Percentiles rank a stretch among this genome's conserved stretches.
Conservation (phyloP, 371 early-diverging fungal genomes). For the Mucor plumbeus region DNA sequence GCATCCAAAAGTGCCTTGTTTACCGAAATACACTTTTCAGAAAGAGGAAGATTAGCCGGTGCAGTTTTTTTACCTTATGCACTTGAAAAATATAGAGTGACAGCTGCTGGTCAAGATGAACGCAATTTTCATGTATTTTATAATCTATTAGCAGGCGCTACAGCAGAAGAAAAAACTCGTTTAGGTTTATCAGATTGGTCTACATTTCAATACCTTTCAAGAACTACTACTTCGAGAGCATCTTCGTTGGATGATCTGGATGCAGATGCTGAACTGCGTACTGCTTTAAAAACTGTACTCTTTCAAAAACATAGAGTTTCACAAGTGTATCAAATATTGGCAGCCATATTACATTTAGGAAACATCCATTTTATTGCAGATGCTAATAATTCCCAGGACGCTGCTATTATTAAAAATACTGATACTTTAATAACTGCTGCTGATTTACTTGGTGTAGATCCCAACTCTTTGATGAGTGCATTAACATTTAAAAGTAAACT, state of each 20-base stretch:
- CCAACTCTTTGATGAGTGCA: slow-evolving; percentile 72
- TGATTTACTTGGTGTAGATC: slow-evolving; percentile 82
- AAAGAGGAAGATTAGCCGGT: slow-evolving; percentile 83
- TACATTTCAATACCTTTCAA: slow-evolving; percentile 44
- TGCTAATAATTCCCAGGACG: slow-evolving; percentile 65
- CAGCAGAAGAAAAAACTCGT: slow-evolving; percentile 27
- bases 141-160: slow-evolving; percentile 63
- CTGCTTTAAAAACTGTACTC: slow-evolving; percentile 79
- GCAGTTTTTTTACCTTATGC: slow-evolving; percentile 84
- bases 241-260: slow-evolving; percentile 56
- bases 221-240: slow-evolving; percentile 42
- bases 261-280: slow-evolving; percentile 70
- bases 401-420: slow-evolving; percentile 70
- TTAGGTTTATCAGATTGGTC: slow-evolving; percentile 35
- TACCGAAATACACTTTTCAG: slow-evolving; percentile 87
- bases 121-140: slow-evolving; percentile 94
- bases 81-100: slow-evolving; percentile 82
- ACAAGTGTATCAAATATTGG: slow-evolving; percentile 84
- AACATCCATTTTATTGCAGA: slow-evolving; percentile 83
- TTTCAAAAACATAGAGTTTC: slow-evolving; percentile 75
- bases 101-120: slow-evolving; percentile 65
- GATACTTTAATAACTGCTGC: slow-evolving; percentile 77
- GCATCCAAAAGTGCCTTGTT: slow-evolving; percentile 88
- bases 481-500: slow-evolving; percentile 83
- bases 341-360: slow-evolving; percentile 89